Base-by-base conservation (phyloP, 805 yeast genomes). In the Candida bentonensis region DNA sequence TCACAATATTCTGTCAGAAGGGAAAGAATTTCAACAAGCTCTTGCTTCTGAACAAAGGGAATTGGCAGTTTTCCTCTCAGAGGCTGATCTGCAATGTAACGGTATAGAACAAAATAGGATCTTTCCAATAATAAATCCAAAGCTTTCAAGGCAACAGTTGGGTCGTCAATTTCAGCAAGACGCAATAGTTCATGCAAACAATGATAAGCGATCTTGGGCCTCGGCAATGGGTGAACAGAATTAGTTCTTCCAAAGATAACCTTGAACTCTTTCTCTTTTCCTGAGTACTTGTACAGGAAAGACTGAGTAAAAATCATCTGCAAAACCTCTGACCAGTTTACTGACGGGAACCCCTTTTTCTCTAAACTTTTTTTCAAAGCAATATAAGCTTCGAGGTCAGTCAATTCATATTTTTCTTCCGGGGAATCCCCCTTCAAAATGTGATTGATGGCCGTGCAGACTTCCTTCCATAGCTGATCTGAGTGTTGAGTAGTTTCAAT, bases 61-160 rank as follows among this genome's bases (percentile, higher is more conserved):
- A 82, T 64, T 1, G 96, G 96, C 43, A 72, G 72, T 23, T 59
- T 65, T 27, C 77, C 74, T 3, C 79, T 56, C 11, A 87, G 61
- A 25, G 68, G 72, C 42, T 70, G 73, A 50, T 82, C 87, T 15
- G 80, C 74, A 4, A 82, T 64, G 48, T 74, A 78, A 47, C 81
- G 73, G 45, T 81, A 68, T 39, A 88, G 60, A 0, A 76, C 70
- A 48, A 82, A 68, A 7, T 44, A 39, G 2, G 43, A 49, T 15
- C 59, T 46, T 11, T 26, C 25, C 23, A 42, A 30, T 21, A 34
- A 15, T 15, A 30, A 30, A 11, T n/a, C 36, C 5, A 30, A 5
- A 9, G 36, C 36, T 30, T 30, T 30, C 43, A 28, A 39, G 51
- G 51, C 36, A 54, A 46, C 11, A 52, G 48, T 23, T 42, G 23